phyloP scores from a whole-genome alignment of 2,329 filamentous ascomycete genomes.

The Stenocarpella maydis region DNA sequence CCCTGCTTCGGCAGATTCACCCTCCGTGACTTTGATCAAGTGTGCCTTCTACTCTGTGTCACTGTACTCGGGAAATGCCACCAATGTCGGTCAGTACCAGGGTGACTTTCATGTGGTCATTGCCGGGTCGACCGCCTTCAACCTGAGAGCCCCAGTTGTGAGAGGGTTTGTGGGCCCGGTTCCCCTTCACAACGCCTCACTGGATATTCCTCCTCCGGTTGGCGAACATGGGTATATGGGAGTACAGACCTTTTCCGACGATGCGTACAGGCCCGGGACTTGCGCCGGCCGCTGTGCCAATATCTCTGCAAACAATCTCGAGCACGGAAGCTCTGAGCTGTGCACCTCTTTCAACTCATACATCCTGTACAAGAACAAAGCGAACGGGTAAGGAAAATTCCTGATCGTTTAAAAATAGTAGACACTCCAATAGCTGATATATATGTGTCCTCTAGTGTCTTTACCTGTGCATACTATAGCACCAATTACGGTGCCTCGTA shows the following conservation, averaged over 20 bases:
- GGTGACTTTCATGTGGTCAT: constrained; percentile 35
- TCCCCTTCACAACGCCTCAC: constrained; percentile 39
- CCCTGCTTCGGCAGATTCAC: constrained; percentile 29
- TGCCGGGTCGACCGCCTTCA: constrained; percentile 36
- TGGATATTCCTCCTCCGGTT: constrained; percentile 42
- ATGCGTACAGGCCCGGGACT: constrained; percentile 40
- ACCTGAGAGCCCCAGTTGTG: constrained; percentile 15
- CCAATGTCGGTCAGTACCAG: constrained; percentile 34
- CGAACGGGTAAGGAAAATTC: background rate
- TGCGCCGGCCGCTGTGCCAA: constrained; percentile 43
- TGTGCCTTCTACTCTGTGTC: constrained; percentile 36
- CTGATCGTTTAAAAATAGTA: constrained; percentile 9
- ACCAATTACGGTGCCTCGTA: constrained; percentile 29
- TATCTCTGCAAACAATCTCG: constrained; percentile 42
- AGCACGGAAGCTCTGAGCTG: constrained; percentile 31
- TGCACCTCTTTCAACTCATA: constrained; percentile 38
- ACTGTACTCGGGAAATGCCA: constrained; percentile 26
- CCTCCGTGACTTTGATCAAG: constrained; percentile 37
- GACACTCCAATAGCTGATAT: constrained; percentile 11
- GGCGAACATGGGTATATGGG: constrained; percentile 43
- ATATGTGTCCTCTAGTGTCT: constrained; percentile 20
- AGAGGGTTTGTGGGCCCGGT: constrained; percentile 33
- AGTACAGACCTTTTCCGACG: constrained; percentile 42
- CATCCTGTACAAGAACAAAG: constrained; percentile 31
- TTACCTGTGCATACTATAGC: constrained; percentile 35